phyloP scores from a whole-genome alignment of 2,329 filamentous ascomycete species.

The Aspergillus latus region DNA sequence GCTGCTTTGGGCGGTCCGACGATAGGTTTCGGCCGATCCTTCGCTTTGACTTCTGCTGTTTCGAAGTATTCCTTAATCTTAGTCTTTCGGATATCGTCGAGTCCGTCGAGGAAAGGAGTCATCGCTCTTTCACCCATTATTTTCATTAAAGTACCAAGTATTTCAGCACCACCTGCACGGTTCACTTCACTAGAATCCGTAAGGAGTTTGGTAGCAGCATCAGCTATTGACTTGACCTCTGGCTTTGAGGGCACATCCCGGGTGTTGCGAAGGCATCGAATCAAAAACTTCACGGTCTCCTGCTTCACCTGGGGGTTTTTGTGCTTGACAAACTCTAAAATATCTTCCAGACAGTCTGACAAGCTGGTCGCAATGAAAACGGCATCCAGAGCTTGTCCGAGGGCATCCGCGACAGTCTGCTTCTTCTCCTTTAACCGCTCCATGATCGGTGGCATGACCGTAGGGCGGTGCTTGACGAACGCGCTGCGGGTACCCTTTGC shows the following conservation, averaged over 20 bases:
- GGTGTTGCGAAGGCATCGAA: slow-evolving; percentile 79
- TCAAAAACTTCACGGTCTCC: slow-evolving; percentile 89
- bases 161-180: slow-evolving; percentile 85
- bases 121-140: slow-evolving; percentile 96
- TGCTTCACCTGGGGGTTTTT: slow-evolving; percentile 99
- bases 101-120: slow-evolving; percentile 84
- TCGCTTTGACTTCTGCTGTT: slow-evolving; percentile 78
- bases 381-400: slow-evolving; percentile 79
- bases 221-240: slow-evolving; percentile 83
- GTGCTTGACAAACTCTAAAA: slow-evolving; percentile 76
- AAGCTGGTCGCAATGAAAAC: slow-evolving; percentile 67
- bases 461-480: slow-evolving; percentile 77
- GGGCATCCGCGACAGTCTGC: slow-evolving; percentile 78
- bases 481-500: slow-evolving; percentile 78
- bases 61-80: slow-evolving; percentile 95
- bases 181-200: slow-evolving; percentile 84
- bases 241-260: slow-evolving; percentile 78
- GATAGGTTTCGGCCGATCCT: slow-evolving; percentile 83
- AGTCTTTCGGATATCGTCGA: slow-evolving; percentile 92
- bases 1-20: slow-evolving; percentile 60
- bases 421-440: slow-evolving; percentile 99
- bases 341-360: slow-evolving; percentile 88
- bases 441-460: slow-evolving; percentile 84
- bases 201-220: slow-evolving; percentile 82
- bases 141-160: slow-evolving; percentile 94